Base-by-base conservation (phyloP, 1,284 basidiomycete species). In the Chiua sp. region DNA sequence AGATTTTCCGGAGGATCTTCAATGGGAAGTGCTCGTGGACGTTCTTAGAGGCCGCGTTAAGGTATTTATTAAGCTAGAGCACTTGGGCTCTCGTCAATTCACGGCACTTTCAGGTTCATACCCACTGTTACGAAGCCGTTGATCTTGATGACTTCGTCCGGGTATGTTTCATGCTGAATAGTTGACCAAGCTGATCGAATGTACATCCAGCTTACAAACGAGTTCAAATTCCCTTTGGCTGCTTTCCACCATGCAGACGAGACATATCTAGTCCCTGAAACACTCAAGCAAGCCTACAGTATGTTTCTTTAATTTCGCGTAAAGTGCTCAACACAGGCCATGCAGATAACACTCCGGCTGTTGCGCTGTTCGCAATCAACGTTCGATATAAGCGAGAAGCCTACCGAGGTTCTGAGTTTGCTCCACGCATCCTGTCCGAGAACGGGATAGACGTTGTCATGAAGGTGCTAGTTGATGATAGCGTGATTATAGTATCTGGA, bases 21-120 rank as follows among this genome's bases (percentile, higher is more conserved):
- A 93, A 69, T 93, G 90, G 85, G 95, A 97, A 70, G 88, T 88
- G 15, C 79, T 97, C 12, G 91, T 96, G 7, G 95, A 96, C 65
- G 92, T 96, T 8, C 80, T 98, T 28, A 81, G 96, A 51, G 92
- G 88, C 12, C 80, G 82, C 26, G 91, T 92, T 62, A 92, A 91
- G 80, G 88, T 86, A 33, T 26, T 18, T 6, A 50, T 57, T 23
- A 33, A 5, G 3, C 30, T 32, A 5, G 33, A 15, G 11, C 4
- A 23, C 18, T 50, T 18, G 11, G 49, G 20, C 30, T 50, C 51
- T 35, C 13, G 12, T 39, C 58, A 7, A 58, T 37, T 20, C 48
- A 35, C 51, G 50, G n/a, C 32, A 32, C 30, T 68, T 59, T 26
- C 39, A 93, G 85, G 82, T 95, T 60, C 89, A 93, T 66, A 86